These are phyloP conservation scores for Parathielavia appendiculata DNA, from an alignment of 495 filamentous ascomycete species.

Conservation along the genomic window DNA sequence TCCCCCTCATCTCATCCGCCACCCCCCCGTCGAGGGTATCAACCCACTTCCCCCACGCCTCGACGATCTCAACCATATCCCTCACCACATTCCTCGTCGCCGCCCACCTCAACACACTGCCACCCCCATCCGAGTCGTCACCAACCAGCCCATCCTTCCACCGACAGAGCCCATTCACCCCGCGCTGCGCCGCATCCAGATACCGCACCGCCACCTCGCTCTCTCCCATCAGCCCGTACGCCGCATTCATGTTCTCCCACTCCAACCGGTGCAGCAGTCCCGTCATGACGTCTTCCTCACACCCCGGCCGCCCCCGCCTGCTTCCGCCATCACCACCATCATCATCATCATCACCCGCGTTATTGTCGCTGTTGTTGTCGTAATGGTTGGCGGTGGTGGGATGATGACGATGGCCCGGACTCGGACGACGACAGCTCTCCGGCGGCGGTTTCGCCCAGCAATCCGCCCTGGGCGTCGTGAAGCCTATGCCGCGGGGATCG, in stretches of 20 bases:
- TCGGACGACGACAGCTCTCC: too few relatives aligned
- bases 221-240: conserved; percentile 35
- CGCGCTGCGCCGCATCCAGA: conserved; percentile 27
- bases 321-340: too few relatives aligned
- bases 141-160: conserved; percentile 24
- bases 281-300: conserved; percentile 6
- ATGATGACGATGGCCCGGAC: too few relatives aligned
- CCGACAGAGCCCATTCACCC: conserved; percentile 35
- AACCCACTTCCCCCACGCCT: conserved; percentile 38
- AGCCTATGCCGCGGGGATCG: conserved; percentile 42
- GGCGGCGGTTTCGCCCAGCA: conserved; percentile 33
- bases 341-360: not conserved
- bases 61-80: conserved; percentile 40
- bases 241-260: conserved; percentile 13
- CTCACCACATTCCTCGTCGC: conserved; percentile 29
- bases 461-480: conserved; percentile 33
- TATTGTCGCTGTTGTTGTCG: too few relatives aligned
- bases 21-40: not conserved
- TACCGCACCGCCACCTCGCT: conserved; percentile 33
- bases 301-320: too few relatives aligned
- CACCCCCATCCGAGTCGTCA: too few relatives aligned
- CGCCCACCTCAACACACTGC: conserved; percentile 32
- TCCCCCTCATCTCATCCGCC: conserved; percentile 31
- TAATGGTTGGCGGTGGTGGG: too few relatives aligned
- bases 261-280: conserved; percentile 19